Conservation (phyloP, 805 yeast species). For the Suhomyces emberorum region DNA sequence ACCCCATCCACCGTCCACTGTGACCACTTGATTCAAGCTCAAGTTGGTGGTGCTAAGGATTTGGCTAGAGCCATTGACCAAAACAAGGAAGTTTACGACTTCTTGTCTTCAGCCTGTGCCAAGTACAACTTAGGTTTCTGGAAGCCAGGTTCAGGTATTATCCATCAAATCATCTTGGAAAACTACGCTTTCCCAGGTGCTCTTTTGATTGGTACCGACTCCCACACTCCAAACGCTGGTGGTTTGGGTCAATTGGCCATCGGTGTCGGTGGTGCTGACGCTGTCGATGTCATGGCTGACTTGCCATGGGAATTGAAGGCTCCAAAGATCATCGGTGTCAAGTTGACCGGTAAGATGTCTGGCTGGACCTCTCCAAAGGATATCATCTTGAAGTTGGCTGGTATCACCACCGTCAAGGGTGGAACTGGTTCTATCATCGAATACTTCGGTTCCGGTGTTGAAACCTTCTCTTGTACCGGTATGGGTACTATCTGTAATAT, state of each 20-base stretch:
- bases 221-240: conserved; percentile 98
- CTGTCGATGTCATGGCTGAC: conserved; percentile 95
- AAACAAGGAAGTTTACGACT: conserved; percentile 92
- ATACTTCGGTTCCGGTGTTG: conserved; percentile 94
- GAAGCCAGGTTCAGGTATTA: conserved; percentile 99
- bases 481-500: conserved; percentile 99
- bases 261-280: conserved; percentile 99
- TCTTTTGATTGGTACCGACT: conserved; percentile 93
- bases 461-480: conserved; percentile 89
- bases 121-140: conserved; percentile 97
- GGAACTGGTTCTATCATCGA: conserved; percentile 97
- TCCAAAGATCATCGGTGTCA: conserved; percentile 91
- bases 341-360: conserved; percentile 79
- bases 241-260: conserved; percentile 97
- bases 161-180: conserved; percentile 94
- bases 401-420: conserved; percentile 90
- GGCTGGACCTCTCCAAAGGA: conserved; percentile 99
- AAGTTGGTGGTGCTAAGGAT: conserved; percentile 84
- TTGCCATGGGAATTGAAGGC: conserved; percentile 99
- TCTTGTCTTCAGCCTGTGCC: conserved; percentile 84
- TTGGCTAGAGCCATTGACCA: conserved; percentile 80
- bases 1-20: conserved; percentile 97
- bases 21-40: conserved; percentile 97
- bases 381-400: conserved; percentile 89
- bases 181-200: conserved; percentile 98